Evolutionary conservation across 2,329 filamentous ascomycete species (phyloP), one percentile per base, ranked within the genome.

Genomic region (Plenodomus biglobosus): DNA sequence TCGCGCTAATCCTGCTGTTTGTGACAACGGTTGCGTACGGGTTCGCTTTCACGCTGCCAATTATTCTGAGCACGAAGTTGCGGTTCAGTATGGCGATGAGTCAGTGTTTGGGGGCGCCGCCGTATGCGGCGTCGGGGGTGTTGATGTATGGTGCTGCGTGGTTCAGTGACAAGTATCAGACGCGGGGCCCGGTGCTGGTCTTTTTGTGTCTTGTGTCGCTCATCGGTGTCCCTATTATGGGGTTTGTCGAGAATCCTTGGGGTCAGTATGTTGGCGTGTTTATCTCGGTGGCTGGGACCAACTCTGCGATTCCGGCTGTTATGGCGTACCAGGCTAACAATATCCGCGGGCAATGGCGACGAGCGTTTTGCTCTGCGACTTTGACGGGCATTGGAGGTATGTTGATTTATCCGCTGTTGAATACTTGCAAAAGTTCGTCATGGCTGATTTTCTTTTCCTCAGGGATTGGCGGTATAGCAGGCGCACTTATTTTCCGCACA

Each of bases 251-350:
- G 21, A 62, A 56, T 22, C 56, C 59, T 5, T 62, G 56, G 56
- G 61, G 45, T 11, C 56, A 58, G 17, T 64, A 61, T 37, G 56
- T 53, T 3, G 60, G 60, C 11, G 60, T 61, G 17, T 64, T 64
- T 30, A 58, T 64, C 44, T 62, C 56, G 0, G 52, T 61, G 2
- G 47, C 50, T 10, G 58, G 58, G 0, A 60, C 58, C 1, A 60
- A 63, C 38, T 53, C 49, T 22, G 56, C 55, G 4, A 60, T 61
- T 30, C 58, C 58, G 3, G 38, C 43, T 0, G 58, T 64, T 19
- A 60, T 64, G 55, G 55, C 58, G 10, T 64, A 62, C n/a, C 58
- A 64, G 37, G 56, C 58, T 22, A 59, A 57, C 48, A 59, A 59
- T 13, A 59, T 57, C 20, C 49, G 56, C n/a, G 56, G 56, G 15